Conservation (phyloP, 768 basidiomycete genomes). For the Termitomyces sp. region DNA sequence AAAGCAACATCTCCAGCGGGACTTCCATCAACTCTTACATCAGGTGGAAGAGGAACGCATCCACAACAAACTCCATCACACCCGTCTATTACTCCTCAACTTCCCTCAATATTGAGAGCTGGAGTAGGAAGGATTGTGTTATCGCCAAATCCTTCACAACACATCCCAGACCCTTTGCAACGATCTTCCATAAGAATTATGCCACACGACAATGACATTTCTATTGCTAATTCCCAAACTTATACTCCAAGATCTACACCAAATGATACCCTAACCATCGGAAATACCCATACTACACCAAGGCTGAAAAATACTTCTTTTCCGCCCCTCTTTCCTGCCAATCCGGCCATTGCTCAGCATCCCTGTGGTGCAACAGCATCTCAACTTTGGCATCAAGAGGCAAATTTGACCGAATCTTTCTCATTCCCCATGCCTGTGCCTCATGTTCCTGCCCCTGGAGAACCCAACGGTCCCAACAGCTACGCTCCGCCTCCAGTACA, state of each 20-base stretch:
- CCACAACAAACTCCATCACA: constrained; percentile 12
- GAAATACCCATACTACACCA: background rate
- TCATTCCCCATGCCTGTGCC: constrained; percentile 27
- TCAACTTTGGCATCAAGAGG: background rate
- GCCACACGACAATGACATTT: background rate
- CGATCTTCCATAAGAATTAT: constrained; percentile 5
- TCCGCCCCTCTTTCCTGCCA: background rate
- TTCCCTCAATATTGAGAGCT: constrained; percentile 41
- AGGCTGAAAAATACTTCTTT: background rate
- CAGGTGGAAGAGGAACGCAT: constrained; percentile 14
- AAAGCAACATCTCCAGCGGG: constrained; percentile 2
- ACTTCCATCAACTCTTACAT: constrained; percentile 16
- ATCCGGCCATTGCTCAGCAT: background rate
- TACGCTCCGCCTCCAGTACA: background rate
- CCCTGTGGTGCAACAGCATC: background rate
- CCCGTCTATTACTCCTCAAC: constrained; percentile 12
- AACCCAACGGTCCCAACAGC: background rate
- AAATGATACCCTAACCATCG: background rate
- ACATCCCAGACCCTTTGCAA: constrained; percentile 4
- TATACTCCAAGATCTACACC: background rate
- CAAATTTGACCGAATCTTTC: constrained; percentile 4
- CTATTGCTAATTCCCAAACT: background rate
- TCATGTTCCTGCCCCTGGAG: background rate
- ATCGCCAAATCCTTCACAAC: background rate
- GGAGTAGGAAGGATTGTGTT: constrained; percentile 12